A percentile compares a stretch with the other conserved stretches of the same genome.
These are phyloP conservation scores for Penicillium psychrosexuale DNA, from an alignment of 2,329 filamentous ascomycete species.

Conservation along the genomic window DNA sequence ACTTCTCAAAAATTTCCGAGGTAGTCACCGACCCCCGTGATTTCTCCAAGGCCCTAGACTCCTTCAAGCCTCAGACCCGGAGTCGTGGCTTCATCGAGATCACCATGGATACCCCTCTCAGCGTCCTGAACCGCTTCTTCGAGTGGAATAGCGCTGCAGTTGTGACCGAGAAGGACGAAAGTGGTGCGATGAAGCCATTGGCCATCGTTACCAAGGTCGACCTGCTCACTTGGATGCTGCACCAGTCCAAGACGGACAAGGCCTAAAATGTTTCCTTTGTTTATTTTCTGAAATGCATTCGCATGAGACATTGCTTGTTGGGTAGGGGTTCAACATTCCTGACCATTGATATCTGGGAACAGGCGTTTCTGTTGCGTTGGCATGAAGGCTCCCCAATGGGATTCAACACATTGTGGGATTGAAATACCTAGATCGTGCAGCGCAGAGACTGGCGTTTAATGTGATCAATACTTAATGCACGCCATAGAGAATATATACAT, in stretches of 20 bases:
- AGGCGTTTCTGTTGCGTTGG: conserved; percentile 11
- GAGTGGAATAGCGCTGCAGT: conserved; percentile 98
- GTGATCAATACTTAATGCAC: conserved; percentile 7
- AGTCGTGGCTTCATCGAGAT: conserved; percentile 83
- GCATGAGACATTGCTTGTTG: conserved; percentile 4
- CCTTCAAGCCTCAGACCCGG: conserved; percentile 44
- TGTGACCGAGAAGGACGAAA: conserved; percentile 72
- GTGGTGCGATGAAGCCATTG: conserved; percentile 68
- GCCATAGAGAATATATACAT: background rate
- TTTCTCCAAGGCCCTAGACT: conserved; percentile 43
- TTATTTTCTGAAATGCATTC: conserved; percentile 13
- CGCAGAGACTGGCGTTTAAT: conserved; percentile 4
- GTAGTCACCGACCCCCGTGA: conserved; percentile 83
- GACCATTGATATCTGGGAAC: conserved; percentile 9
- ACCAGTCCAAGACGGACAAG: conserved; percentile 46
- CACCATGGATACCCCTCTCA: conserved; percentile 81
- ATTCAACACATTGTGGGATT: conserved; percentile 17
- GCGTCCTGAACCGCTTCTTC: conserved; percentile 83
- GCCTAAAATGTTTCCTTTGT: conserved; percentile 8
- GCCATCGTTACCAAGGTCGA: conserved; percentile 97
- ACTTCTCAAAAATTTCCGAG: conserved; percentile 83
- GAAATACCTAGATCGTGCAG: conserved; percentile 11
- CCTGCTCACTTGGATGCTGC: conserved; percentile 86
- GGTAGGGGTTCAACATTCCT: conserved; percentile 21
- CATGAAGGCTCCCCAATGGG: conserved; percentile 12